phyloP scores from a whole-genome alignment of 2,329 filamentous ascomycete genomes.

The Rhynchosporium agropyri region DNA sequence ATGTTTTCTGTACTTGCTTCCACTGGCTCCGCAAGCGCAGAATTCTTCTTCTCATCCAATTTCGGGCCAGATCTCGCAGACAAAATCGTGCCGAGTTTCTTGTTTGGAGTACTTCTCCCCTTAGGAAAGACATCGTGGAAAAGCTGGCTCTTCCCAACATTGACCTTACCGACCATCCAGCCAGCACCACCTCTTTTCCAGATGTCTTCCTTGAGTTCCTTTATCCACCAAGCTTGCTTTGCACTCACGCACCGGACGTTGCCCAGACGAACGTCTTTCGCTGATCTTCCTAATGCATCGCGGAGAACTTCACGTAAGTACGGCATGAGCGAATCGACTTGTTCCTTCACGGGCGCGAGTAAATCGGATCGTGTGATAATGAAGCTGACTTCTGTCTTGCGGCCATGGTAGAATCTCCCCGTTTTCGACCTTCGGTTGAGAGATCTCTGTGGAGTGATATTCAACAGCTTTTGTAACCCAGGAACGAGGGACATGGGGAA shows the following conservation, averaged over 20 bases:
- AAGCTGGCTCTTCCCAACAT: conserved; percentile 93
- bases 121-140: conserved; percentile 88
- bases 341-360: conserved; percentile 78
- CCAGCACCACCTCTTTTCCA: conserved; percentile 80
- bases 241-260: conserved; percentile 88
- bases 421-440: conserved; percentile 76
- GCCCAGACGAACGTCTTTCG: conserved; percentile 75
- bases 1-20: background rate
- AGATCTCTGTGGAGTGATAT: conserved; percentile 73
- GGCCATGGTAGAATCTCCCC: conserved; percentile 65
- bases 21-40: background rate
- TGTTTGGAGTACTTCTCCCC: conserved; percentile 49
- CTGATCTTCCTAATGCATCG: conserved; percentile 69
- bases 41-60: conserved; percentile 1
- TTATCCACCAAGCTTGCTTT: conserved; percentile 88
- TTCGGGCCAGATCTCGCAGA: conserved; percentile 4
- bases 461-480: conserved; percentile 69
- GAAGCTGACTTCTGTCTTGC: conserved; percentile 80
- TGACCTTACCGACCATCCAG: conserved; percentile 98
- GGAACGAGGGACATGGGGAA: conserved; percentile 93
- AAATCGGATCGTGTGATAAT: conserved; percentile 89
- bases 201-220: conserved; percentile 81
- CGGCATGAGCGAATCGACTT: conserved; percentile 85
- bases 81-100: conserved; percentile 13
- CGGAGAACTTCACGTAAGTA: conserved; percentile 78